phyloP scores from a whole-genome alignment of 805 yeast species.

The Candida orba region DNA sequence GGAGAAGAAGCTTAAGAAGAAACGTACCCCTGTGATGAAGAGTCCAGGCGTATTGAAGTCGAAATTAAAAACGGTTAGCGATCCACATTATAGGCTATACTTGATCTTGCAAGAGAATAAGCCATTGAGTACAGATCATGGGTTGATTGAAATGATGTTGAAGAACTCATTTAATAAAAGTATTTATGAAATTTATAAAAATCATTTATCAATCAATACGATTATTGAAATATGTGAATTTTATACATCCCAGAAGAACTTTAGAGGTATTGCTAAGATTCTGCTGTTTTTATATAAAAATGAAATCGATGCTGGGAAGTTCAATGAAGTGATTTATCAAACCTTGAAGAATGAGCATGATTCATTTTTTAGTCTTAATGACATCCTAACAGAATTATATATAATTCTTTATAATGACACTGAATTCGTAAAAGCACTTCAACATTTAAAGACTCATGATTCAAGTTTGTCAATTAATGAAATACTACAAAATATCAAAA shows the following conservation, averaged over 20 bases:
- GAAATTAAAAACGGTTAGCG: conserved; percentile 7
- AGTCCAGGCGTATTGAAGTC: background rate
- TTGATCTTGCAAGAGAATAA: conserved; percentile 8
- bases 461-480: too few species aligned
- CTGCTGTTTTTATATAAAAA: too few species aligned
- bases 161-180: background rate
- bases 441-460: too few species aligned
- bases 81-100: conserved; percentile 14
- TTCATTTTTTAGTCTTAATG: conserved; percentile 9
- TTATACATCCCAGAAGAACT: too few species aligned
- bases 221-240: too few species aligned
- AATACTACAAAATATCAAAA: too few species aligned
- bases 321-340: conserved; percentile 7
- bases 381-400: conserved; percentile 12
- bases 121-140: conserved; percentile 2
- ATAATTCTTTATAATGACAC: too few species aligned
- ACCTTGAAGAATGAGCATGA: conserved; percentile 12
- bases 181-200: too few species aligned
- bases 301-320: background rate
- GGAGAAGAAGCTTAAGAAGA: too few species aligned
- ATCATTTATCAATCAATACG: too few species aligned
- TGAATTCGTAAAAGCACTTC: too few species aligned
- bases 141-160: conserved; percentile 7
- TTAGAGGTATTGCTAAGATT: too few species aligned
- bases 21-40: background rate